Conservation (phyloP, 73 alveolate genomes). For the Paramecium bursaria region DNA sequence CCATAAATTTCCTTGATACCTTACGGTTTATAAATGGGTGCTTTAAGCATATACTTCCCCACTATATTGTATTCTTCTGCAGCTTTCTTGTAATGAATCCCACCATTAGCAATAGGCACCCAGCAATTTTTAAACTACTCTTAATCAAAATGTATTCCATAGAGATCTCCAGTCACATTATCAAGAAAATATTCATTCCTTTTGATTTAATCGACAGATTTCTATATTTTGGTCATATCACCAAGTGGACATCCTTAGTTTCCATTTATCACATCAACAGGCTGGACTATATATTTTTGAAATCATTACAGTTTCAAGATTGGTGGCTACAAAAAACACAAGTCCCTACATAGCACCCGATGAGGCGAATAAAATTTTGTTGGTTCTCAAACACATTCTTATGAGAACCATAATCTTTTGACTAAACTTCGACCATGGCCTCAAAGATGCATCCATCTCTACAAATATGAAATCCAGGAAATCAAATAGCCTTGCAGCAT, state of each 20-base stretch:
- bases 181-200: constrained; percentile 89
- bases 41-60: constrained; percentile 64
- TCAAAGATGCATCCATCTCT: constrained; percentile 84
- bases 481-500: constrained; percentile 83
- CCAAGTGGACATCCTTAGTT: constrained; percentile 46
- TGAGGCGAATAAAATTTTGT: constrained; percentile 57
- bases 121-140: constrained; percentile 75
- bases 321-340: constrained; percentile 63
- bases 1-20: constrained; percentile 52
- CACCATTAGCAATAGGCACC: constrained; percentile 95
- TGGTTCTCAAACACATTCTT: constrained; percentile 69
- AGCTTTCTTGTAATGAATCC: constrained; percentile 84
- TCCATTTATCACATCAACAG: constrained; percentile 53
- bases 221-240: constrained; percentile 44
- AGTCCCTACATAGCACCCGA: constrained; percentile 65
- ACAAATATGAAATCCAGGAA: constrained; percentile 88
- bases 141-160: constrained; percentile 77
- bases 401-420: constrained; percentile 50
- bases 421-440: constrained; percentile 86
- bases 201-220: constrained; percentile 51
- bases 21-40: constrained; percentile 53
- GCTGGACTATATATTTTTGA: background rate
- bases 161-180: constrained; percentile 92
- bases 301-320: constrained; percentile 62
- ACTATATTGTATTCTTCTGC: constrained; percentile 65